A percentile compares a stretch with the other conserved stretches of the same genome.
Evolutionary conservation across 2,329 filamentous ascomycete genomes (phyloP).

Genomic region (Colletotrichum horii): DNA sequence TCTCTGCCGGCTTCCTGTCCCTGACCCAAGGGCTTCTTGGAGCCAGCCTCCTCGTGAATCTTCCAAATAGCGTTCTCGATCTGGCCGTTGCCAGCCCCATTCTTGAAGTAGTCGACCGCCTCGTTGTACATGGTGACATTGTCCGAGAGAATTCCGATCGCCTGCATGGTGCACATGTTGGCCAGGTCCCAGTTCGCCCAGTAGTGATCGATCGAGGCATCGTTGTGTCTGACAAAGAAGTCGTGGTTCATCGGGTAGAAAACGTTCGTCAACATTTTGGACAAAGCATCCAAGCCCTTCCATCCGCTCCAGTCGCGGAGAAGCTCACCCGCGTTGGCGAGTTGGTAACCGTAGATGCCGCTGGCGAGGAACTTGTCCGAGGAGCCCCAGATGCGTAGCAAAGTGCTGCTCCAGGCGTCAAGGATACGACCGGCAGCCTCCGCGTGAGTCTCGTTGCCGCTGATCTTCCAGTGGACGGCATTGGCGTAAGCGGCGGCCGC

Average conservation of each 20-base stretch:
- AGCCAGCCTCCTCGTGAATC: slow-evolving; percentile 31
- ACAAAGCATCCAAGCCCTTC: slow-evolving; percentile 28
- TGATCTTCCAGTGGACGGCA: slow-evolving; percentile 45
- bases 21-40: slow-evolving; percentile 37
- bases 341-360: slow-evolving; percentile 50
- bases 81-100: slow-evolving; percentile 40
- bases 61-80: slow-evolving; percentile 37
- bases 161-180: slow-evolving; percentile 44
- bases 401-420: slow-evolving; percentile 39
- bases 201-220: slow-evolving; percentile 37
- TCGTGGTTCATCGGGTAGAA: slow-evolving; percentile 43
- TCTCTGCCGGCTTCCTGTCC: slow-evolving; percentile 48
- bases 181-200: slow-evolving; percentile 51
- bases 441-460: slow-evolving; percentile 38
- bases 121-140: slow-evolving; percentile 44
- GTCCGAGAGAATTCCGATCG: slow-evolving; percentile 47
- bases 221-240: slow-evolving; percentile 43
- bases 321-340: slow-evolving; percentile 51
- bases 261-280: slow-evolving; percentile 36
- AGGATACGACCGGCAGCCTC: slow-evolving; percentile 41
- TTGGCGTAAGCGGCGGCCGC: slow-evolving; percentile 43
- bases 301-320: slow-evolving; percentile 39
- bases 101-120: slow-evolving; percentile 44
- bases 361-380: slow-evolving; percentile 42
- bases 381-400: slow-evolving; percentile 36